A percentile compares a stretch with the other conserved stretches of the same genome.
phyloP scores from a whole-genome alignment of 805 yeast genomes.

The Nakazawaea siamensis region DNA sequence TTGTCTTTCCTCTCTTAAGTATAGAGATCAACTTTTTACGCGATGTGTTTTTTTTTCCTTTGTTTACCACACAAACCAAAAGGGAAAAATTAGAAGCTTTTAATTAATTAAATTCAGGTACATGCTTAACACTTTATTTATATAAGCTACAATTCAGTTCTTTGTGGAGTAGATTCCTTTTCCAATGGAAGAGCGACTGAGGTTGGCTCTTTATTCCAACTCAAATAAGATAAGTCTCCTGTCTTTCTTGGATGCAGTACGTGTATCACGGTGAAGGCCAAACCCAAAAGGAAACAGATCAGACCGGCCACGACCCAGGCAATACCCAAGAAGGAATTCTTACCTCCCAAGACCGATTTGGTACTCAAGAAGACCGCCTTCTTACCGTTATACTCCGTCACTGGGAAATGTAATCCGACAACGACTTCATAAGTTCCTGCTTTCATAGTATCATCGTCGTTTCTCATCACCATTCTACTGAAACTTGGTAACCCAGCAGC shows the following conservation, averaged over 20 bases:
- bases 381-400: slow-evolving; percentile 55
- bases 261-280: slow-evolving; percentile 45
- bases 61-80: too few relatives aligned
- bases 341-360: slow-evolving; percentile 69
- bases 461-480: slow-evolving; percentile 57
- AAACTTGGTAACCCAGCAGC: slow-evolving; percentile 67
- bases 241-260: slow-evolving; percentile 58
- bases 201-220: slow-evolving; percentile 53
- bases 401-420: slow-evolving; percentile 77
- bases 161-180: slow-evolving; percentile 1
- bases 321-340: slow-evolving; percentile 63
- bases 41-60: too few relatives aligned
- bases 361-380: slow-evolving; percentile 63
- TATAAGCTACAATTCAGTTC: too few relatives aligned
- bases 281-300: slow-evolving; percentile 50
- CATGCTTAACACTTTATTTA: too few relatives aligned
- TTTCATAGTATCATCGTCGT: slow-evolving; percentile 43
- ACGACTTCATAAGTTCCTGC: slow-evolving; percentile 57
- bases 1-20: too few relatives aligned
- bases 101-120: too few relatives aligned
- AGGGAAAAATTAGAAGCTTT: too few relatives aligned
- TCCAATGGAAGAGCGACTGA: slow-evolving; percentile 3
- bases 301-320: slow-evolving; percentile 74
- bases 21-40: too few relatives aligned
- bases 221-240: slow-evolving; percentile 62